Evolutionary conservation across 2,329 filamentous ascomycete species (phyloP).

Genomic region (Hypoxylon sp.): DNA sequence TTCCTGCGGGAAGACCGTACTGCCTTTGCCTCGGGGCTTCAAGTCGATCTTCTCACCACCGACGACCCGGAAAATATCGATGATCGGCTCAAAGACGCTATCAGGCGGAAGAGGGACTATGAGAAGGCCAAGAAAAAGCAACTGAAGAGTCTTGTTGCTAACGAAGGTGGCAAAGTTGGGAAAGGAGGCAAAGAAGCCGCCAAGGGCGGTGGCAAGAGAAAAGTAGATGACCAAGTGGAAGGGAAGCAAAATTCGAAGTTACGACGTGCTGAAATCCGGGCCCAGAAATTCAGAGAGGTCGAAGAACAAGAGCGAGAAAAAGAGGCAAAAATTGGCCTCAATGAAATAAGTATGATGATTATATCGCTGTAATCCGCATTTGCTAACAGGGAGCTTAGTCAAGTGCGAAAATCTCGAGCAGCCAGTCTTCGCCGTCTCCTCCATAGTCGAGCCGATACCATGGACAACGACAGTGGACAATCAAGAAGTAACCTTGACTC

Average conservation of each 20-base stretch:
- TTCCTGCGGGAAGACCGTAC: slow-evolving; percentile 74
- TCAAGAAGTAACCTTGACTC: slow-evolving; percentile 54
- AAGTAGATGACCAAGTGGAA: slow-evolving; percentile 37
- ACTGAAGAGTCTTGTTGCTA: slow-evolving; percentile 41
- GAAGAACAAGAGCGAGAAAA: slow-evolving; percentile 52
- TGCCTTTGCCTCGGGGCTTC: slow-evolving; percentile 63
- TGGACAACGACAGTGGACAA: slow-evolving; percentile 63
- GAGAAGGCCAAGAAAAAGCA: slow-evolving; percentile 58
- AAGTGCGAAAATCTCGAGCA: slow-evolving; percentile 63
- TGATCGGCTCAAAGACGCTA: slow-evolving; percentile 68
- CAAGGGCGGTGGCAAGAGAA: slow-evolving; percentile 43
- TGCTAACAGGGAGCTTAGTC: slow-evolving; percentile 56
- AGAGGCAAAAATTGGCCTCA: slow-evolving; percentile 53
- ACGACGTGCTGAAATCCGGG: slow-evolving; percentile 52
- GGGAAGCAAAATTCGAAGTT: slow-evolving; percentile 46
- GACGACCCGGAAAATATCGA: slow-evolving; percentile 61
- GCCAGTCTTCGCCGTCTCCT: slow-evolving; percentile 55
- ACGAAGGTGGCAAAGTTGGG: slow-evolving; percentile 13
- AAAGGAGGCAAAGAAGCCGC: slow-evolving; percentile 23
- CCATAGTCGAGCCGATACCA: slow-evolving; percentile 58
- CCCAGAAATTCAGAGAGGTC: slow-evolving; percentile 43
- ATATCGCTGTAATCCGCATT: not conserved
- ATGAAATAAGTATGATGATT: slow-evolving; percentile 50
- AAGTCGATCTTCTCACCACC: slow-evolving; percentile 67
- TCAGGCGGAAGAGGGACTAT: slow-evolving; percentile 77